Base-by-base conservation (phyloP, 2,329 filamentous ascomycete species). In the Amauroascus niger region DNA sequence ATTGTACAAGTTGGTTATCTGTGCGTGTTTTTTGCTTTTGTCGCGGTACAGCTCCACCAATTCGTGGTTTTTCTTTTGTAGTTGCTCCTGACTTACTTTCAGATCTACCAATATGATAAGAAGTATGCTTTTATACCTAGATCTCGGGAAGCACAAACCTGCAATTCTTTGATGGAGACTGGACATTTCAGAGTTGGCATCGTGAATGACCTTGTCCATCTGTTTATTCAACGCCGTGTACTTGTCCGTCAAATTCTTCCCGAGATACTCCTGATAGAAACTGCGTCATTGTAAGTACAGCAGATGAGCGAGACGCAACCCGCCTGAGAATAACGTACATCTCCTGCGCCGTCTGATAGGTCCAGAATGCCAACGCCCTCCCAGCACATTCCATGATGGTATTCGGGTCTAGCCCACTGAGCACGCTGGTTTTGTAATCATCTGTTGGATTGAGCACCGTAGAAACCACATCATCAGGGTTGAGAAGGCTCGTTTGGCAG, bases 361-460 rank as follows among this genome's bases (percentile, higher is more conserved):
- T 83, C 84, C 88, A 95, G 65, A 95, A 95, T 30, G 79, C 81
- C 59, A 95, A 69, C 1, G 84, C 88, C 60, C 87, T 79, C 4
- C 84, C 82, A 20, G 88, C 86, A 68, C 88, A 94, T 62, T 95
- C 90, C 78, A 95, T 88, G 58, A 96, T 86, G 28, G 84, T 76
- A 32, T 78, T 83, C 0, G 91, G 91, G 56, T 82, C 87, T 0
- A 96, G 72, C 0, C 91, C 91, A 63, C 87, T 88, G 9, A 96
- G 74, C 0, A 94, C 80, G 56, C 84, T 90, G 0, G 87, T 88
- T 69, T 95, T 95, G 74, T 93, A 95, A 60, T 94, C 88, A 63
- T 96, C 90, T 0, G 82, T 83, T 0, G 88, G 88, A 56, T 84
- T 86, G 39, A 96, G 75, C 28, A 82, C 78, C 0, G 84, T 79